These are phyloP conservation scores for Aspergillus fumigatus DNA, from an alignment of 2,329 filamentous ascomycete species.

Conservation along the genomic window DNA sequence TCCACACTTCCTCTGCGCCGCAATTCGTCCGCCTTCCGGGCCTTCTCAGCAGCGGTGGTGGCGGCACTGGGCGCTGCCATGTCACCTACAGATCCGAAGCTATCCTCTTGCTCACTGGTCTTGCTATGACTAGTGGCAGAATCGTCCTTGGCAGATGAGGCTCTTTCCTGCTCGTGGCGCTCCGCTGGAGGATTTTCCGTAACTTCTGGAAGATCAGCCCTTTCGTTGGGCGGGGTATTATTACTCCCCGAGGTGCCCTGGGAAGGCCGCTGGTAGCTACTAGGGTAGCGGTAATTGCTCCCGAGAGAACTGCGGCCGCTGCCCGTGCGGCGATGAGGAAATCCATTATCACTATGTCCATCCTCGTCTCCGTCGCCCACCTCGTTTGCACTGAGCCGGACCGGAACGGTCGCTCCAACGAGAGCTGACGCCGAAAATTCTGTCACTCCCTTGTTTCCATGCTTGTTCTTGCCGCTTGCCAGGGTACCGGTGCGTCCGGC, in stretches of 20 bases:
- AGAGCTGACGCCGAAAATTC: conserved; percentile 75
- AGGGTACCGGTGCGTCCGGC: conserved; percentile 59
- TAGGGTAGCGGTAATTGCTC: conserved; percentile 41
- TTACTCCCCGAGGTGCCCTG: conserved; percentile 46
- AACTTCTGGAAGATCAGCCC: conserved; percentile 39
- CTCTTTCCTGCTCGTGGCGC: conserved; percentile 24
- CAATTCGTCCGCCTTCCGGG: conserved; percentile 41
- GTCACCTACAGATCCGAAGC: conserved; percentile 52
- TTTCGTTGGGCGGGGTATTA: conserved; percentile 49
- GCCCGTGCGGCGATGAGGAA: conserved; percentile 50
- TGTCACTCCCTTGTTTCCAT: conserved; percentile 75
- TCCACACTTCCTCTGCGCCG: conserved; percentile 46
- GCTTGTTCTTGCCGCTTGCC: conserved; percentile 74
- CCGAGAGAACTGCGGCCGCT: conserved; percentile 57
- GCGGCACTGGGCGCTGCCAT: conserved; percentile 44
- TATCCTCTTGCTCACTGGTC: conserved; percentile 44
- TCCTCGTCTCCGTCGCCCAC: conserved; percentile 82
- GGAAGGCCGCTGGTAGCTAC: conserved; percentile 41
- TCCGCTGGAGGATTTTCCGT: conserved; percentile 35
- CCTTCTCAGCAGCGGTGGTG: conserved; percentile 35
- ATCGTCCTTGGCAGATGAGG: conserved; percentile 24
- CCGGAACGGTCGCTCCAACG: conserved; percentile 75
- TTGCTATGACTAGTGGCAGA: conserved; percentile 27
- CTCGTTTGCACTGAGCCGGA: conserved; percentile 91
- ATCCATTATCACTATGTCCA: conserved; percentile 34